Evolutionary conservation across 2,329 filamentous ascomycete species (phyloP).

Genomic region (Ilyonectria robusta): DNA sequence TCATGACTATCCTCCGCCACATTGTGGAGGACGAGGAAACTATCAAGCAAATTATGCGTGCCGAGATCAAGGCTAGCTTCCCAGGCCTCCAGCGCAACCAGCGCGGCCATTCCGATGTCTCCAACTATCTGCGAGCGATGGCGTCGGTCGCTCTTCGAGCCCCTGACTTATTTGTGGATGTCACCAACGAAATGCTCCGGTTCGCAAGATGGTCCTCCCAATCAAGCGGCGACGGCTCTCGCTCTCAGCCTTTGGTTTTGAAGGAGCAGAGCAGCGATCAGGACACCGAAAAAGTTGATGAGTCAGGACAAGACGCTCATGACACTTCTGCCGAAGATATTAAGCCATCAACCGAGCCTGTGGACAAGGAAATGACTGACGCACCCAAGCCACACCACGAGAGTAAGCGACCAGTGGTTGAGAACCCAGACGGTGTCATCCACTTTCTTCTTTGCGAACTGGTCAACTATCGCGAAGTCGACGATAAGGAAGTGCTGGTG

Average conservation of each 20-base stretch:
- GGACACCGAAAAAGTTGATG: conserved; percentile 31
- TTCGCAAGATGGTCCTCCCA: conserved; percentile 72
- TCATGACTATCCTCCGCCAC: conserved; percentile 91
- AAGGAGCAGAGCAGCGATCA: conserved; percentile 54
- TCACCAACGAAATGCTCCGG: conserved; percentile 88
- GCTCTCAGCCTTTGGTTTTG: conserved; percentile 56
- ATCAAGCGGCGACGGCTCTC: conserved; percentile 52
- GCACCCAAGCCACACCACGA: conserved; percentile 75
- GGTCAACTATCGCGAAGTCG: conserved; percentile 91
- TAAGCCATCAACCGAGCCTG: conserved; percentile 72
- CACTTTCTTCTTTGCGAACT: conserved; percentile 95
- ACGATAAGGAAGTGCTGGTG: conserved; percentile 78
- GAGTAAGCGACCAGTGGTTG: conserved; percentile 85
- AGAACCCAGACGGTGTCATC: conserved; percentile 94
- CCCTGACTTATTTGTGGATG: conserved; percentile 88
- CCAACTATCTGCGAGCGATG: conserved; percentile 81
- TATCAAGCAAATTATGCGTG: conserved; percentile 91
- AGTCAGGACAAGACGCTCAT: conserved; percentile 32
- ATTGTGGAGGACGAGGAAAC: conserved; percentile 95
- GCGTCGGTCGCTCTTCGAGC: conserved; percentile 85
- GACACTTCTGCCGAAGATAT: conserved; percentile 58
- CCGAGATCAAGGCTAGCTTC: conserved; percentile 87
- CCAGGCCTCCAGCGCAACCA: conserved; percentile 66
- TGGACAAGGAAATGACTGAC: conserved; percentile 74
- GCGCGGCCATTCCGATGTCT: conserved; percentile 75